Percentiles rank a stretch among this genome's conserved stretches.
phyloP scores from a whole-genome alignment of 78 protist species.

The Cavenderia fasciculata region DNA sequence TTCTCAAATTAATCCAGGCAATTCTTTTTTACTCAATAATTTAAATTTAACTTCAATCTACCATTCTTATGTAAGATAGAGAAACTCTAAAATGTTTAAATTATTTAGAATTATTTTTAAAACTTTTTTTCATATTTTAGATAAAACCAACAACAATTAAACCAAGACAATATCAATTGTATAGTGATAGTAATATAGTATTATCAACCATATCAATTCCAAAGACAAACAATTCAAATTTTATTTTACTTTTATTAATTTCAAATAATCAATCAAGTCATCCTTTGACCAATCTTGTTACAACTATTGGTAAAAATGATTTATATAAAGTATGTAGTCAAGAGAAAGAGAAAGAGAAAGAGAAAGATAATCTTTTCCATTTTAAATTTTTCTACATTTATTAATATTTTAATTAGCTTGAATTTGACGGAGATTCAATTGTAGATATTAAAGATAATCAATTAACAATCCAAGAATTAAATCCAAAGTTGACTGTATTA shows the following conservation, averaged over 20 bases:
- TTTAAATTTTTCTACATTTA: too few relatives aligned
- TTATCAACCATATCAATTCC: neutral
- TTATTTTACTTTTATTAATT: neutral
- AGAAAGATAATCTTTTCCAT: neutral
- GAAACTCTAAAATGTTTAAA: neutral
- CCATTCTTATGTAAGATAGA: neutral
- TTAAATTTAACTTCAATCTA: neutral
- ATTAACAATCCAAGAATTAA: neutral
- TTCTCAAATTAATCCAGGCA: slow-evolving; percentile 17
- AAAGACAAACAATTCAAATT: neutral
- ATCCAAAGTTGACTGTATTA: slow-evolving; percentile 6
- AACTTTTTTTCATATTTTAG: neutral
- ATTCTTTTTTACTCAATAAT: neutral
- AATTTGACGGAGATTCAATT: slow-evolving; percentile 8
- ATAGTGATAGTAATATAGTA: slow-evolving; percentile 12
- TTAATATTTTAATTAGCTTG: neutral
- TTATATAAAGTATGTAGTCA: neutral
- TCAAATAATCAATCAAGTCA: slow-evolving; percentile 28
- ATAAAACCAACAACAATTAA: neutral
- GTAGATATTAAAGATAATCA: neutral
- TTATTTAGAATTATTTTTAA: neutral
- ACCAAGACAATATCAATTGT: neutral
- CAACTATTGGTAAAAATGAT: neutral
- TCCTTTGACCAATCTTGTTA: neutral
- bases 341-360: neutral